Evolutionary conservation across 371 early-diverging fungal species (phyloP).

Genomic region (Syncephalis plumigaleata): DNA sequence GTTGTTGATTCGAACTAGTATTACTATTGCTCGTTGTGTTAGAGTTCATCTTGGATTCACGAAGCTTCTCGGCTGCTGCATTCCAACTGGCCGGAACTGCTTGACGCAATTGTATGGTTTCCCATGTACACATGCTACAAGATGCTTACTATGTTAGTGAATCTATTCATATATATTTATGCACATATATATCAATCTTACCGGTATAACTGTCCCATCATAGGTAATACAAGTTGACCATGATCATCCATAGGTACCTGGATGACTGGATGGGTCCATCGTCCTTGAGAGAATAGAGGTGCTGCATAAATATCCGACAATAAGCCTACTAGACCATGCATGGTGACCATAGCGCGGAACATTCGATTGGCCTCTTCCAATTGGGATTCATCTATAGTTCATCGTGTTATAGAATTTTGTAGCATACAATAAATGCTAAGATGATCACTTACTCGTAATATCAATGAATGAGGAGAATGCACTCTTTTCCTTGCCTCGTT

Average conservation of each 20-base stretch:
- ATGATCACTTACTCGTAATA: background rate
- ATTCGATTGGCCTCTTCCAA: constrained; percentile 26
- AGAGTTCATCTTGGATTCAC: no score
- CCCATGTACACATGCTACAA: constrained; percentile 41
- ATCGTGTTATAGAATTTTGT: no score
- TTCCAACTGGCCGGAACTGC: constrained; percentile 52
- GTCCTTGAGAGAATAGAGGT: constrained; percentile 40
- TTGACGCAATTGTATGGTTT: constrained; percentile 37
- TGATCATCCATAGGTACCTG: constrained; percentile 32
- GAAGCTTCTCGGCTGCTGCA: constrained; percentile 10
- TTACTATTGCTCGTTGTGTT: no score
- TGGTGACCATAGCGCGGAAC: constrained; percentile 32
- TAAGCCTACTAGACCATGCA: constrained; percentile 44
- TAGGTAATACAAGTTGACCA: constrained; percentile 27
- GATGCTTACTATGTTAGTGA: background rate
- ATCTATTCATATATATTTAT: background rate
- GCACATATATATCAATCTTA: constrained; percentile 9
- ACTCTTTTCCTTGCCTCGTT: background rate
- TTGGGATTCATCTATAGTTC: constrained; percentile 15
- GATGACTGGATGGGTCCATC: constrained; percentile 35
- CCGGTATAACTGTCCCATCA: constrained; percentile 49
- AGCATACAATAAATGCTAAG: no score
- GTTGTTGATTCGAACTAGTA: background rate
- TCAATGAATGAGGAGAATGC: background rate
- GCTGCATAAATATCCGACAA: constrained; percentile 59